Evolutionary conservation across 257 asterid genomes (phyloP).

Genomic region (Asclepias syriaca): DNA sequence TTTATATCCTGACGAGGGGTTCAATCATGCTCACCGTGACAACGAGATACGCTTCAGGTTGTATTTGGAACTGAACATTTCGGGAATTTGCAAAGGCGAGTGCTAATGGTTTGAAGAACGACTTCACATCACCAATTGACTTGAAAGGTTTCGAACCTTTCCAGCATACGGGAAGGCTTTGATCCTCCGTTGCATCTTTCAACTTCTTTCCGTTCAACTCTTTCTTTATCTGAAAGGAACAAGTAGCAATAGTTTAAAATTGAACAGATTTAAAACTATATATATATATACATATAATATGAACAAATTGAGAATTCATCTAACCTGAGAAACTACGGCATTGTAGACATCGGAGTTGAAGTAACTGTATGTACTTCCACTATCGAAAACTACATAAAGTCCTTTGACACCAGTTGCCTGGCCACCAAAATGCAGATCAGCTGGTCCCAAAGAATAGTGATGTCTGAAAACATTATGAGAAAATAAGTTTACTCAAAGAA

Average conservation of each 20-base stretch:
- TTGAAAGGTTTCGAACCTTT: slow-evolving; percentile 58
- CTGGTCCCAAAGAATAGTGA: slow-evolving; percentile 33
- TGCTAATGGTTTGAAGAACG: slow-evolving; percentile 61
- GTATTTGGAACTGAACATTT: slow-evolving; percentile 53
- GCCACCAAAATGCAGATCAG: slow-evolving; percentile 27
- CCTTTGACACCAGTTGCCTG: slow-evolving; percentile 24
- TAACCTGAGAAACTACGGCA: slow-evolving; percentile 31
- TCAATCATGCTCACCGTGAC: slow-evolving; percentile 44
- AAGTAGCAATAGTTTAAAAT: background rate
- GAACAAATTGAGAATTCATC: slow-evolving; percentile 12
- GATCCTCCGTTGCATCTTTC: slow-evolving; percentile 48
- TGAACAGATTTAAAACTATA: too few species aligned
- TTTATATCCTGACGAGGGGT: background rate
- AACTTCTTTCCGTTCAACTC: slow-evolving; percentile 29
- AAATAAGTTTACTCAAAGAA: too few species aligned
- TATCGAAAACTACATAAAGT: slow-evolving; percentile 32
- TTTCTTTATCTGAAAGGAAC: slow-evolving; percentile 46
- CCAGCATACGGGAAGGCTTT: slow-evolving; percentile 83
- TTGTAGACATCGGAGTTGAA: slow-evolving; percentile 22
- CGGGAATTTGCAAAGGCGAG: slow-evolving; percentile 41
- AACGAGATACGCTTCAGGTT: slow-evolving; percentile 71
- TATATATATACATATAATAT: background rate
- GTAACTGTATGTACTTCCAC: slow-evolving; percentile 47
- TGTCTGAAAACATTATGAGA: slow-evolving; percentile 23
- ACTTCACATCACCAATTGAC: slow-evolving; percentile 40